These are phyloP conservation scores for Ampelocalamus luodianensis DNA, from an alignment of 176 grass and related monocot genomes.

Conservation along the genomic window DNA sequence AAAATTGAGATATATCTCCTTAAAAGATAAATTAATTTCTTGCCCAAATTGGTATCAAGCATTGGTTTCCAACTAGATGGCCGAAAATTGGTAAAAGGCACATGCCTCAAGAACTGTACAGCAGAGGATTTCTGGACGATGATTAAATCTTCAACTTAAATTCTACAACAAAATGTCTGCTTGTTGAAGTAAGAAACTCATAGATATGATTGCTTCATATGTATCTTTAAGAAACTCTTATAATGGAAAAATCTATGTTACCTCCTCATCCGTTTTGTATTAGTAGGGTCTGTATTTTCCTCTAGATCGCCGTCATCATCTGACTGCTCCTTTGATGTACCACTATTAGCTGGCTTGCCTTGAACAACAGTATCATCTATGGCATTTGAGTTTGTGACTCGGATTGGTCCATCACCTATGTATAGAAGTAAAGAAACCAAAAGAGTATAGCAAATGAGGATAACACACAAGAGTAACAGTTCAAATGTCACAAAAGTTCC, in stretches of 20 bases:
- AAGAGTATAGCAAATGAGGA: constrained; percentile 3
- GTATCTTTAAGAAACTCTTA: constrained; percentile 21
- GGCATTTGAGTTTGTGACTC: constrained; percentile 35
- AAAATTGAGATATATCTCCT: constrained; percentile 8
- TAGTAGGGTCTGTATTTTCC: constrained; percentile 55
- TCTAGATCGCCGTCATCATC: constrained; percentile 68
- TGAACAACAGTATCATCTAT: constrained; percentile 45
- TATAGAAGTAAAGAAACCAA: constrained; percentile 39
- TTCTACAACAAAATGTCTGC: neutral
- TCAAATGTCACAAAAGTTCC: neutral
- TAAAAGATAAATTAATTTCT: constrained; percentile 12
- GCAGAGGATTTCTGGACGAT: neutral
- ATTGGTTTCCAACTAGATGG: constrained; percentile 9
- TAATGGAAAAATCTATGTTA: constrained; percentile 34
- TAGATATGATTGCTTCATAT: neutral
- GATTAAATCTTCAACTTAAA: neutral
- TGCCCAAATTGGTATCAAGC: constrained; percentile 2
- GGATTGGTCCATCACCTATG: constrained; percentile 35
- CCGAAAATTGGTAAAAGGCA: constrained; percentile 6
- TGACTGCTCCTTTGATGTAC: constrained; percentile 70
- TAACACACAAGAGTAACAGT: constrained; percentile 8
- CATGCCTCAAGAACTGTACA: neutral
- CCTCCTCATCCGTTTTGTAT: constrained; percentile 70
- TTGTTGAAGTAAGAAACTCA: neutral
- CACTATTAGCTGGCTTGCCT: constrained; percentile 56